A percentile compares a stretch with the other conserved stretches of the same genome.
These are phyloP conservation scores for Hypoxylon sp. DNA, from an alignment of 2,329 filamentous ascomycete species.

Conservation along the genomic window DNA sequence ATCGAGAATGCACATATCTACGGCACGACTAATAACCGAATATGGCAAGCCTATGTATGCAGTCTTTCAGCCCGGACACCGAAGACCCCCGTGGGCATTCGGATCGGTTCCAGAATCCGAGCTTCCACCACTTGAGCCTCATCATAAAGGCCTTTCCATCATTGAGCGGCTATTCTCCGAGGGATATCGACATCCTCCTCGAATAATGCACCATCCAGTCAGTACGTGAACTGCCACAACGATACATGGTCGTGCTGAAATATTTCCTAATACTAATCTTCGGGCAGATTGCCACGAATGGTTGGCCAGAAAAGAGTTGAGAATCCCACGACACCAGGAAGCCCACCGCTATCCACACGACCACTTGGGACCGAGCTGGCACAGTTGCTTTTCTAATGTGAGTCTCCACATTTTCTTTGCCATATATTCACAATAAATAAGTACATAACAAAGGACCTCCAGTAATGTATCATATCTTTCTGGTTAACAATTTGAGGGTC, in stretches of 20 bases:
- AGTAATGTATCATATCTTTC: background rate
- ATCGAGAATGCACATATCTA: conserved; percentile 18
- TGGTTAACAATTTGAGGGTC: background rate
- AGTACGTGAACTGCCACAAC: background rate
- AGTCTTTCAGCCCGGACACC: background rate
- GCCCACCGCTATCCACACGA: background rate
- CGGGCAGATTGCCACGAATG: conserved; percentile 15
- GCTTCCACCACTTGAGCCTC: background rate
- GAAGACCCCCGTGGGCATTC: background rate
- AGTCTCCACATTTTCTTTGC: conserved; percentile 1
- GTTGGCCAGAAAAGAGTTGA: conserved; percentile 13
- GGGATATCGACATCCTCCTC: background rate
- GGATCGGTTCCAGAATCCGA: background rate
- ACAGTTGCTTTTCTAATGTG: conserved; percentile 15
- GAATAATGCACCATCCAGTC: background rate
- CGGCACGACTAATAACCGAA: conserved; percentile 18
- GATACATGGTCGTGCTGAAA: background rate
- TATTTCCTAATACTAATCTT: too few relatives aligned
- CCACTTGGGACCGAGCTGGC: background rate
- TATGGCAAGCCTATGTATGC: conserved; percentile 6
- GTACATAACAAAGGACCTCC: background rate
- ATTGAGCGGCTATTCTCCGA: background rate
- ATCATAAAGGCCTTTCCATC: background rate
- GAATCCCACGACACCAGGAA: background rate
- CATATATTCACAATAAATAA: background rate